phyloP scores from a whole-genome alignment of 129 eudicot species.

The Centella asiatica region DNA sequence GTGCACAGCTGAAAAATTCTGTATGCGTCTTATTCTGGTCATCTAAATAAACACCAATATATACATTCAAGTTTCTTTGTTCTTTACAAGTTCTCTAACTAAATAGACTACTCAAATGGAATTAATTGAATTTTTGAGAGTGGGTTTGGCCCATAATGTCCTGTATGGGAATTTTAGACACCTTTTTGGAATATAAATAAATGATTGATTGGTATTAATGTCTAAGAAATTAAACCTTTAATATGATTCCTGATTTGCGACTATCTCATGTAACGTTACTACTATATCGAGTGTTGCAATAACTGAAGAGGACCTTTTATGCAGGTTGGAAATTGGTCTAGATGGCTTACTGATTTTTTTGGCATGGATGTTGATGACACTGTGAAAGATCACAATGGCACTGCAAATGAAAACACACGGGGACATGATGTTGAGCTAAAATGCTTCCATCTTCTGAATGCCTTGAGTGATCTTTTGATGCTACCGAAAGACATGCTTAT shows the following conservation, averaged over 20 bases:
- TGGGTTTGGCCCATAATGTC: background rate
- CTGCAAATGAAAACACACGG: constrained; percentile 24
- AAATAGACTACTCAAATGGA: background rate
- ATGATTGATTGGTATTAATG: background rate
- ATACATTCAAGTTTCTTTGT: no score
- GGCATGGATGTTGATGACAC: constrained; percentile 46
- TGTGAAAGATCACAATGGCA: constrained; percentile 16
- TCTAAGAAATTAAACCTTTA: background rate
- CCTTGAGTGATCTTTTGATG: constrained; percentile 93
- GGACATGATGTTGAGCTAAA: constrained; percentile 37
- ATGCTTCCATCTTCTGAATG: constrained; percentile 63
- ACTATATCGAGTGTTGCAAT: background rate
- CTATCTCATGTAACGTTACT: background rate
- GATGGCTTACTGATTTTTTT: constrained; percentile 72
- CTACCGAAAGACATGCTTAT: constrained; percentile 95
- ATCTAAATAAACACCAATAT: background rate
- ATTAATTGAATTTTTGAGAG: background rate
- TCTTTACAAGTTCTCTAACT: background rate
- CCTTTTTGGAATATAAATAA: no score
- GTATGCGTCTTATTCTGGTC: constrained; percentile 34
- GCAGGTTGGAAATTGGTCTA: constrained; percentile 94
- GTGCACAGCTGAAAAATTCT: constrained; percentile 92
- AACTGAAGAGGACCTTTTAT: constrained; percentile 4
- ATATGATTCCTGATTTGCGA: background rate
- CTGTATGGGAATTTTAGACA: background rate